Conservation (phyloP, 129 eudicot genomes). For the Arctium lappa region DNA sequence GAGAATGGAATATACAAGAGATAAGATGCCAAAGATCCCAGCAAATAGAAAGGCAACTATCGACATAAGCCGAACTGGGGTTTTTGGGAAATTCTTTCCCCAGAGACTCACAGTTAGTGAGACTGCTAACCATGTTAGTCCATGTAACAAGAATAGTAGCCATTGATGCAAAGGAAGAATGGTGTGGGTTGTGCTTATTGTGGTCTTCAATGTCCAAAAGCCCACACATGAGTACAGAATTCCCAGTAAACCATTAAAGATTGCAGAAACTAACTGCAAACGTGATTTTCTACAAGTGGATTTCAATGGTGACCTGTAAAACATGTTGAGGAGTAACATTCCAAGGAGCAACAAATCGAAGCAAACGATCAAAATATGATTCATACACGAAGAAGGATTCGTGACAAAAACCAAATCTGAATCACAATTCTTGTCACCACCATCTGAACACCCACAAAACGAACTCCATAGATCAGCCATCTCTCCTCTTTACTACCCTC, state of each 20-base stretch:
- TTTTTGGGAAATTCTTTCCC: slow-evolving; percentile 50
- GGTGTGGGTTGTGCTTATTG: slow-evolving; percentile 30
- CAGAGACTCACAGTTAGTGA: slow-evolving; percentile 59
- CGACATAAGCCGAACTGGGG: slow-evolving; percentile 50
- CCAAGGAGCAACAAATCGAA: slow-evolving; percentile 61
- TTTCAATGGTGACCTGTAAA: slow-evolving; percentile 44
- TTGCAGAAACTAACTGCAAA: slow-evolving; percentile 53
- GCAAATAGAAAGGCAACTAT: slow-evolving; percentile 47
- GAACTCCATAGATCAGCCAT: slow-evolving; percentile 73
- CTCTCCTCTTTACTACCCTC: slow-evolving; percentile 27
- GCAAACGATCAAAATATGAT: slow-evolving; percentile 49
- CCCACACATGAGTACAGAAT: slow-evolving; percentile 48
- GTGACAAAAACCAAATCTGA: slow-evolving; percentile 37
- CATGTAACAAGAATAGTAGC: slow-evolving; percentile 58
- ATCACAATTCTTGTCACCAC: slow-evolving; percentile 35
- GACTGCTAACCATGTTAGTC: slow-evolving; percentile 61
- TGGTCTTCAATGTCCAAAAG: slow-evolving; percentile 28
- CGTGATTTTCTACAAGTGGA: slow-evolving; percentile 33
- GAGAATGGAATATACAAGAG: slow-evolving; percentile 38
- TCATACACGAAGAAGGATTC: slow-evolving; percentile 74
- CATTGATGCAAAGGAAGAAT: slow-evolving; percentile 66
- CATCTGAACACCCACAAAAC: slow-evolving; percentile 65
- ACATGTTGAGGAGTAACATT: slow-evolving; percentile 40
- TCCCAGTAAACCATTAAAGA: slow-evolving; percentile 65
- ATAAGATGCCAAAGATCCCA: slow-evolving; percentile 44